Evolutionary conservation across 164 flowering plant genomes (phyloP).

Genomic region (Paratinospora sagittata): DNA sequence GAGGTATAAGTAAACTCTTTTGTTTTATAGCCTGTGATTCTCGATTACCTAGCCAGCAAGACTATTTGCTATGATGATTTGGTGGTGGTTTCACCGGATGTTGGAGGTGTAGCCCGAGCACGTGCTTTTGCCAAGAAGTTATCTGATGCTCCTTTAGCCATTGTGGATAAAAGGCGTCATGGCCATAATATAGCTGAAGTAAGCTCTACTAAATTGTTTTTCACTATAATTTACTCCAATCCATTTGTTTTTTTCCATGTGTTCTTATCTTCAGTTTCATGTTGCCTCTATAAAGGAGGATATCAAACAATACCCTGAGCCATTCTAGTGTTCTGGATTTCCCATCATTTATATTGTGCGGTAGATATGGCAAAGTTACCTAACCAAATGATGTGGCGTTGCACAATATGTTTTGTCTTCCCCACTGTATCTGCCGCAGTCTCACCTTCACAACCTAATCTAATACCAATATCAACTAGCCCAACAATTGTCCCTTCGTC

Average conservation of each 20-base stretch:
- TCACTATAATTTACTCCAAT: not conserved
- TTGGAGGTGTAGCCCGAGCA: slow-evolving; percentile 98
- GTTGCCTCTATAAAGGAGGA: not conserved
- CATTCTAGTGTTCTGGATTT: not conserved
- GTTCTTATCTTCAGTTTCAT: not conserved
- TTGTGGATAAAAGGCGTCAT: slow-evolving; percentile 97
- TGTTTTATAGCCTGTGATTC: slow-evolving; percentile 70
- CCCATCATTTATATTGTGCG: not conserved
- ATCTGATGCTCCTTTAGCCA: slow-evolving; percentile 97
- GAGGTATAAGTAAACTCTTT: not conserved
- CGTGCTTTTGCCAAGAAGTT: slow-evolving; percentile 96
- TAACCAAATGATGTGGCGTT: not conserved
- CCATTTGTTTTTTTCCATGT: not conserved
- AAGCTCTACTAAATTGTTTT: slow-evolving; percentile 11
- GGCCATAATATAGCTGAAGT: slow-evolving; percentile 98
- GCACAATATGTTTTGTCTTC: no score
- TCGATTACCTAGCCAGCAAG: slow-evolving; percentile 98
- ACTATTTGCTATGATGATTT: slow-evolving; percentile 68
- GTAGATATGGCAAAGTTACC: not conserved
- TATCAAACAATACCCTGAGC: not conserved
- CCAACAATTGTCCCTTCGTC: no score
- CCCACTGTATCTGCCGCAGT: no score
- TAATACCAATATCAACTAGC: no score
- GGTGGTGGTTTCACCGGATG: slow-evolving; percentile 99
- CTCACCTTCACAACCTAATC: no score